Evolutionary conservation across 2,329 filamentous ascomycete species (phyloP).

Genomic region (Xylariomycetidae sp.): DNA sequence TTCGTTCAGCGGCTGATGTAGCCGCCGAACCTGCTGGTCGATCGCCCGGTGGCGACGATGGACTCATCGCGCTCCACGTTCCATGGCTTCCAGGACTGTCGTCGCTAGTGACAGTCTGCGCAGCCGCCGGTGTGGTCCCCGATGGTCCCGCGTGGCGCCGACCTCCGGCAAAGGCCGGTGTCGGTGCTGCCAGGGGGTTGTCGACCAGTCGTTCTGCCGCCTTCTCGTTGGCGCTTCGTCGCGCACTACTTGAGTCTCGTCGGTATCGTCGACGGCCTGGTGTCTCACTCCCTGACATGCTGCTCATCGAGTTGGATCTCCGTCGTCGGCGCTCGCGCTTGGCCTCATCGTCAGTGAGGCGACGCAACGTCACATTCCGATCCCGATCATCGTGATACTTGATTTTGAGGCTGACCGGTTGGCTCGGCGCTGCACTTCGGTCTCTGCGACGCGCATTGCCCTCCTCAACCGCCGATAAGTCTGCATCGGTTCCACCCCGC

Average conservation of each 20-base stretch:
- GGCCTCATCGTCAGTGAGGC: conserved; percentile 56
- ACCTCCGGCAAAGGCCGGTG: conserved; percentile 49
- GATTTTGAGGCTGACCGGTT: conserved; percentile 52
- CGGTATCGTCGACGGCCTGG: conserved; percentile 45
- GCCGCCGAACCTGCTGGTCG: conserved; percentile 31
- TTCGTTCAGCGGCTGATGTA: conserved; percentile 41
- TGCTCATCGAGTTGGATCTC: conserved; percentile 48
- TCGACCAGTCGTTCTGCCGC: conserved; percentile 37
- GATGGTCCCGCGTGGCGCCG: conserved; percentile 39
- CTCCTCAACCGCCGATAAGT: conserved; percentile 43
- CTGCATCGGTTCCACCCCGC: conserved; percentile 38
- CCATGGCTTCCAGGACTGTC: conserved; percentile 41
- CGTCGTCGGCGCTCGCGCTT: conserved; percentile 31
- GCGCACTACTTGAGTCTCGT: conserved; percentile 40
- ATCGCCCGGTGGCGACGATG: conserved; percentile 36
- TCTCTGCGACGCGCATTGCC: conserved; percentile 33
- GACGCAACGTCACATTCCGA: conserved; percentile 54
- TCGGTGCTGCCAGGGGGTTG: conserved; percentile 45
- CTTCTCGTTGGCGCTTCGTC: conserved; percentile 36
- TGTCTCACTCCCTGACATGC: conserved; percentile 50
- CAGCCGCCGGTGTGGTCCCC: conserved; percentile 31
- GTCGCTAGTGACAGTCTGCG: conserved; percentile 41
- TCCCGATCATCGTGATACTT: conserved; percentile 56
- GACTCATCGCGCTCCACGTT: conserved; percentile 49
- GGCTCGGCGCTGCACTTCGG: conserved; percentile 36